phyloP scores from a whole-genome alignment of 139 green algal species.

The Closterium sp. region DNA sequence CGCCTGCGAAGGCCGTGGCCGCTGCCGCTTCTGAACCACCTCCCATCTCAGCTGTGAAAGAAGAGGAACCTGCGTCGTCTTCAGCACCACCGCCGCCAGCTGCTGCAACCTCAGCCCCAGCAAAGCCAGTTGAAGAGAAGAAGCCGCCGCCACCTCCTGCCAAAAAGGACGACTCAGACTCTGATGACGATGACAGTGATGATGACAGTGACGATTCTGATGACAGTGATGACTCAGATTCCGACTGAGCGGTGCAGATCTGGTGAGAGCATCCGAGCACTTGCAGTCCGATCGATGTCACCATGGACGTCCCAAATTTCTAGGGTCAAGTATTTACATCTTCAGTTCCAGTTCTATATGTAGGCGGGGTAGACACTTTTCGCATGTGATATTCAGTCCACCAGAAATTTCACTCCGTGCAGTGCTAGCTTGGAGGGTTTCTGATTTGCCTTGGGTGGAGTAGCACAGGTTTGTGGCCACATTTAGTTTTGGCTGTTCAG shows the following conservation, averaged over 20 bases:
- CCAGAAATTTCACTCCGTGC: no score
- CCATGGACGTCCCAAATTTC: not conserved
- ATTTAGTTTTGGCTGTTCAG: no score
- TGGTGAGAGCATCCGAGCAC: not conserved
- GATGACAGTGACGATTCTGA: not conserved
- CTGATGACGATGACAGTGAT: not conserved
- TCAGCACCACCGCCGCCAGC: not conserved
- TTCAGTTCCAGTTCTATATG: not conserved
- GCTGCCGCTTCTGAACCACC: not conserved
- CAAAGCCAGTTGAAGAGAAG: not conserved
- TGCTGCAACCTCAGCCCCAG: not conserved
- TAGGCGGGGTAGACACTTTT: not conserved
- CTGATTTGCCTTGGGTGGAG: no score
- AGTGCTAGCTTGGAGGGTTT: no score
- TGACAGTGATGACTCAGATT: not conserved
- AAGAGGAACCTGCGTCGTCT: not conserved
- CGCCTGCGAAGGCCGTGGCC: not conserved
- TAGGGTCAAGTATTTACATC: not conserved
- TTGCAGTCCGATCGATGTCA: not conserved
- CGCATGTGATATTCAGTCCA: not conserved
- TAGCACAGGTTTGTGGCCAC: no score
- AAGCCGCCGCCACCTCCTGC: not conserved
- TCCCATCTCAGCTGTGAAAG: not conserved
- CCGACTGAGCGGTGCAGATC: not conserved
- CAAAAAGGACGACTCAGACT: not conserved